Evolutionary conservation across 257 asterid species (phyloP).

Genomic region (Paulownia fortunei): DNA sequence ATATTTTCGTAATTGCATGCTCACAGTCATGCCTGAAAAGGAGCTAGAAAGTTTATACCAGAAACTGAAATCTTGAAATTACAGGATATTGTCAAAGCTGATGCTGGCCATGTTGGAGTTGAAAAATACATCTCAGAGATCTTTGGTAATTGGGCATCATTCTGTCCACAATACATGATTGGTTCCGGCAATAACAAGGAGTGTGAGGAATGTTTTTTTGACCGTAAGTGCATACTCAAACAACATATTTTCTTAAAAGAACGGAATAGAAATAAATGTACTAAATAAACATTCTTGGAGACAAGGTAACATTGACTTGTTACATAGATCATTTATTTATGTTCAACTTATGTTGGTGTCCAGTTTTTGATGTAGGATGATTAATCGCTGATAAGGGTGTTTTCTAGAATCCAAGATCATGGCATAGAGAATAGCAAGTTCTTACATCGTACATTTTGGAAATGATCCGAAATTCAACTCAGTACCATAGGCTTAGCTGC

Average conservation of each 20-base stretch:
- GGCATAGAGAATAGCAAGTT: slow-evolving; percentile 13
- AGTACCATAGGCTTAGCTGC: slow-evolving; percentile 26
- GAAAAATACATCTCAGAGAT: slow-evolving; percentile 82
- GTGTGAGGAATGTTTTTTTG: slow-evolving; percentile 98
- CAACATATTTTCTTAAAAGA: background rate
- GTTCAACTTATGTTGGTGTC: background rate
- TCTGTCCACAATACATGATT: slow-evolving; percentile 97
- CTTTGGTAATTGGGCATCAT: slow-evolving; percentile 73
- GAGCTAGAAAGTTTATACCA: background rate
- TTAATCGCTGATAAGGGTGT: background rate
- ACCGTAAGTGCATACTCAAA: slow-evolving; percentile 60
- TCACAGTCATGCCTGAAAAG: background rate
- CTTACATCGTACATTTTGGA: slow-evolving; percentile 1
- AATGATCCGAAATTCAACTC: background rate
- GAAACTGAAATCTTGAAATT: slow-evolving; percentile 23
- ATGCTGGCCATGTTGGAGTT: slow-evolving; percentile 91
- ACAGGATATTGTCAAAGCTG: slow-evolving; percentile 88
- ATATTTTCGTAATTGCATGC: no score
- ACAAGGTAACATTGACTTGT: background rate
- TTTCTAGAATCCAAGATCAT: no score
- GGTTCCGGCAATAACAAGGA: slow-evolving; percentile 99
- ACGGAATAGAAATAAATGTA: background rate
- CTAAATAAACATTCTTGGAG: background rate
- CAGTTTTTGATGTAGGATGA: background rate
- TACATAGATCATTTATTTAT: background rate